These are phyloP conservation scores for Brassica rapa DNA, from an alignment of 345 rosid species.

Conservation along the genomic window DNA sequence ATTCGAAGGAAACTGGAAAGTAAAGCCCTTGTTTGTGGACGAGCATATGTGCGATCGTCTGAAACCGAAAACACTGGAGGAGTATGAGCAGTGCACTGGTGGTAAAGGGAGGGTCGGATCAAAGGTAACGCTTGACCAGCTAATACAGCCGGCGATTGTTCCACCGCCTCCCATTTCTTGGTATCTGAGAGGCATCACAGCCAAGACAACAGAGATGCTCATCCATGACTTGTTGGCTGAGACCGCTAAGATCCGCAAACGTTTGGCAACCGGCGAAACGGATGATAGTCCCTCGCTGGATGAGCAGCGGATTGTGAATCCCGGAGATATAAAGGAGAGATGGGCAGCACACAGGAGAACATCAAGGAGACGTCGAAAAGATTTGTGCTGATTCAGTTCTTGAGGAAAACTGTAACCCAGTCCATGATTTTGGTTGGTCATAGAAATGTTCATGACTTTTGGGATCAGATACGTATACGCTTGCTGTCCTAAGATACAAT, in stretches of 20 bases:
- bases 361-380: conserved; percentile 43
- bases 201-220: conserved; percentile 81
- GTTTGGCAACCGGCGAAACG: conserved; percentile 19
- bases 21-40: conserved; percentile 75
- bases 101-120: conserved; percentile 91
- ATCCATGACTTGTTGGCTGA: conserved; percentile 75
- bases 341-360: conserved; percentile 67
- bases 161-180: conserved; percentile 94
- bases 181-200: conserved; percentile 89
- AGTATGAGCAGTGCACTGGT: conserved; percentile 58
- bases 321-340: conserved; percentile 64
- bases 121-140: conserved; percentile 68
- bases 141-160: conserved; percentile 77
- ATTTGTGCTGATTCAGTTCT: not conserved
- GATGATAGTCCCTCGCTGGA: conserved; percentile 24
- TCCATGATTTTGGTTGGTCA: conserved; percentile 5
- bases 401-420: not conserved
- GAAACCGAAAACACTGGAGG: conserved; percentile 69
- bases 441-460: not conserved
- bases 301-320: conserved; percentile 21
- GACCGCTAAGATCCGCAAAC: conserved; percentile 59
- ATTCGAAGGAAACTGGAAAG: conserved; percentile 90
- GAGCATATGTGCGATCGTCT: conserved; percentile 67
- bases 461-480: not conserved
- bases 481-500: not conserved